Evolutionary conservation across 2,329 filamentous ascomycete genomes (phyloP).

Genomic region (Zalaria sp.): DNA sequence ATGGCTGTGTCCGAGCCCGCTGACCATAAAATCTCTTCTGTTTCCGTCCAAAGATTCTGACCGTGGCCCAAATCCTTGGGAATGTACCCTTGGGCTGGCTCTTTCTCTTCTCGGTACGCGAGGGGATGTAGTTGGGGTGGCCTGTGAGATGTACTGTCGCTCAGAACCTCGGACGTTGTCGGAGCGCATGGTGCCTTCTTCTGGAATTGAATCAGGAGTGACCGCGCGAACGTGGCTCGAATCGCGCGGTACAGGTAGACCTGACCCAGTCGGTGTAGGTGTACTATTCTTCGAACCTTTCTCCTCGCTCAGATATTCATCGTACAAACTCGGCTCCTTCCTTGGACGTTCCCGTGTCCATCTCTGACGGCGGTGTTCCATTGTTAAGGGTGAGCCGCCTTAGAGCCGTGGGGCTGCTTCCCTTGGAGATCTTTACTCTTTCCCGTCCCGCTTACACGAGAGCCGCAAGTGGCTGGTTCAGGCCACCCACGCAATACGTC

Average conservation of each 20-base stretch:
- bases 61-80: constrained; percentile 16
- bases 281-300: neutral
- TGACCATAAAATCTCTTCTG: constrained; percentile 10
- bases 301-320: constrained; percentile 16
- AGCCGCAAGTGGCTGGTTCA: no score
- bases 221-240: constrained; percentile 44
- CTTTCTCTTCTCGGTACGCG: constrained; percentile 1
- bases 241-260: constrained; percentile 1
- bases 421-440: no score
- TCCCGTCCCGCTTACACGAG: no score
- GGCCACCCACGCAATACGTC: no score
- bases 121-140: constrained; percentile 2
- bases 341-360: constrained; percentile 9
- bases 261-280: constrained; percentile 1
- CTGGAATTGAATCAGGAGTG: constrained; percentile 40
- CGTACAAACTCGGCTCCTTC: constrained; percentile 17
- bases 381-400: neutral
- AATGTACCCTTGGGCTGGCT: constrained; percentile 10
- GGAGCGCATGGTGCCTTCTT: constrained; percentile 5
- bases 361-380: constrained; percentile 6
- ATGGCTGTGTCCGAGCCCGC: constrained; percentile 27
- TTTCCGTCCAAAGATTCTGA: constrained; percentile 12
- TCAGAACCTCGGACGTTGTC: constrained; percentile 3
- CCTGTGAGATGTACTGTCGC: constrained; percentile 4
- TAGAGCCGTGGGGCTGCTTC: no score